Conservation (phyloP, 1,284 basidiomycete species). For the Earliella scabrosa region DNA sequence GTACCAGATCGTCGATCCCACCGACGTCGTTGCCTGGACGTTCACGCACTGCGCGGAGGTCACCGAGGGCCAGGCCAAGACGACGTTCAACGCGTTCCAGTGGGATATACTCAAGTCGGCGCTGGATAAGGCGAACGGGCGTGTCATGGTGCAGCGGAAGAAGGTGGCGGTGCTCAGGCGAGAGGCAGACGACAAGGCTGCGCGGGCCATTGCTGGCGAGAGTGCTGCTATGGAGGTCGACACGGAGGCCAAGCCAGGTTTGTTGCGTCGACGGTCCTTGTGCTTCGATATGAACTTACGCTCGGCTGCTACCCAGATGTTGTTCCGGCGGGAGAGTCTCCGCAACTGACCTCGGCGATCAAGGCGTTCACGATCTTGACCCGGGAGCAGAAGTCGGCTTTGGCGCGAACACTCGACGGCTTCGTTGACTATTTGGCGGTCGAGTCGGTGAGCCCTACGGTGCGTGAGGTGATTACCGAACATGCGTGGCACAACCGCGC, state of each 20-base stretch:
- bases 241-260: constrained; percentile 62
- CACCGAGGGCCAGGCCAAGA: constrained; percentile 34
- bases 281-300: too few relatives aligned
- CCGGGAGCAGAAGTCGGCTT: constrained; percentile 72
- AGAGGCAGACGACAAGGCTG: constrained; percentile 85
- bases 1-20: constrained; percentile 95
- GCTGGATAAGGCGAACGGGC: constrained; percentile 87
- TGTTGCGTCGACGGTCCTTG: not conserved
- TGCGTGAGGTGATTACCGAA: constrained; percentile 56
- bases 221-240: constrained; percentile 70
- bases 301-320: too few relatives aligned
- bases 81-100: constrained; percentile 63
- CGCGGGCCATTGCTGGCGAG: constrained; percentile 68
- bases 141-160: constrained; percentile 76
- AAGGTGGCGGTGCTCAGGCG: constrained; percentile 77
- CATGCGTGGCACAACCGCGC: constrained; percentile 71
- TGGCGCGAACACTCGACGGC: constrained; percentile 69
- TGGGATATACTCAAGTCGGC: constrained; percentile 86
- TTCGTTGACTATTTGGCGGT: constrained; percentile 67
- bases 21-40: constrained; percentile 88
- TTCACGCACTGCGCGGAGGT: constrained; percentile 57
- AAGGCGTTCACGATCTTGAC: constrained; percentile 76
- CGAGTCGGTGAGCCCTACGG: constrained; percentile 47
- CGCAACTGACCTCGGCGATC: constrained; percentile 67
- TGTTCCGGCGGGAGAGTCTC: constrained; percentile 57